Percentiles rank a stretch among this genome's conserved stretches.
Evolutionary conservation across 371 early-diverging fungal species (phyloP).

Genomic region (Mortierella sp.): DNA sequence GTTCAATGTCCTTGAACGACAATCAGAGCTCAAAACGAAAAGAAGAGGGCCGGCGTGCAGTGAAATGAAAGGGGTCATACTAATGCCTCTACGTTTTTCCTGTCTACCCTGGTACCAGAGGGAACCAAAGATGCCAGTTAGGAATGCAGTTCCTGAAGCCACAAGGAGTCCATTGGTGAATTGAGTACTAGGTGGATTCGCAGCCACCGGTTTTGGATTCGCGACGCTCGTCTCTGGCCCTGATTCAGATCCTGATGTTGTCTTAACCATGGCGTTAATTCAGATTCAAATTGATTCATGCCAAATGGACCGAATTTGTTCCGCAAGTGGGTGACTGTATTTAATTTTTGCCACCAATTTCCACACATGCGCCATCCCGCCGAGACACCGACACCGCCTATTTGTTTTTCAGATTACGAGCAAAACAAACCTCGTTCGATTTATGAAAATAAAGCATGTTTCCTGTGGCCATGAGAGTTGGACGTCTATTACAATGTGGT

Average conservation of each 20-base stretch:
- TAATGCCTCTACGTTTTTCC: constrained; percentile 35
- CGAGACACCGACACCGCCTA: too few relatives aligned
- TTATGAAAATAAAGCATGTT: too few relatives aligned
- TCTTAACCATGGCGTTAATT: not conserved
- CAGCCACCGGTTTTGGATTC: constrained; percentile 10
- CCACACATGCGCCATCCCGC: too few relatives aligned
- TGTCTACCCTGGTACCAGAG: constrained; percentile 52
- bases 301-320: too few relatives aligned
- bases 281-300: not conserved
- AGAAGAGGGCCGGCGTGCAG: too few relatives aligned
- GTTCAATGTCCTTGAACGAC: not conserved
- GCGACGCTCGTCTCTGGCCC: not conserved
- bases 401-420: too few relatives aligned
- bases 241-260: constrained; percentile 1
- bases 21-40: too few relatives aligned
- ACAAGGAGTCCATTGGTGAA: constrained; percentile 52
- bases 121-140: constrained; percentile 52
- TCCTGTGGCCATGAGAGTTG: too few relatives aligned
- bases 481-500: too few relatives aligned
- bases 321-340: too few relatives aligned
- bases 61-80: constrained; percentile 17
- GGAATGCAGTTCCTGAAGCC: constrained; percentile 48
- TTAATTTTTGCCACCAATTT: too few relatives aligned
- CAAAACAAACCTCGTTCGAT: too few relatives aligned
- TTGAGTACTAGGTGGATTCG: constrained; percentile 38